phyloP scores from a whole-genome alignment of 1,284 basidiomycete genomes.

The Ustilago loliicola region DNA sequence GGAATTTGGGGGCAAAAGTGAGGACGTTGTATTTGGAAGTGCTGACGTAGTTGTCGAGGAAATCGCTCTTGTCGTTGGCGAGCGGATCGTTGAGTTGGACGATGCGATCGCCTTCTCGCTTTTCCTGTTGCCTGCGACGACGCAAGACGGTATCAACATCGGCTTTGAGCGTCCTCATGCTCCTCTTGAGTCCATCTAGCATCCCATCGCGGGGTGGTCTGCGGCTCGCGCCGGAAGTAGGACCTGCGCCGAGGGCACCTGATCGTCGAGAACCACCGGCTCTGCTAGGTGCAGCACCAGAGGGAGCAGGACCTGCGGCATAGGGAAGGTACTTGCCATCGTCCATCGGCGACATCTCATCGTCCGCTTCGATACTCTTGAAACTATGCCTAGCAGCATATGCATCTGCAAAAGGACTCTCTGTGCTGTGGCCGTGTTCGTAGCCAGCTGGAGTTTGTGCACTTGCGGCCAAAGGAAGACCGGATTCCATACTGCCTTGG shows the following conservation, averaged over 20 bases:
- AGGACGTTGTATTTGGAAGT: conserved; percentile 95
- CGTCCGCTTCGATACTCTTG: conserved; percentile 69
- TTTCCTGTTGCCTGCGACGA: conserved; percentile 45
- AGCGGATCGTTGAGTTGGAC: conserved; percentile 65
- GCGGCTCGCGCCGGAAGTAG: conserved; percentile 37
- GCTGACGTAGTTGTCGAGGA: conserved; percentile 81
- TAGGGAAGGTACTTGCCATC: conserved; percentile 35
- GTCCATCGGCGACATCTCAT: conserved; percentile 52
- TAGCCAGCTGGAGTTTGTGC: conserved; percentile 56
- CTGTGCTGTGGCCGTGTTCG: conserved; percentile 17
- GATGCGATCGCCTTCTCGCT: conserved; percentile 58
- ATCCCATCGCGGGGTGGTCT: conserved; percentile 47
- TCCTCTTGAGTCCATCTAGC: conserved; percentile 54
- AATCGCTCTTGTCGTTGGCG: conserved; percentile 61
- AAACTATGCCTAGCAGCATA: conserved; percentile 52
- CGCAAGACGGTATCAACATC: conserved; percentile 55
- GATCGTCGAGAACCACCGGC: conserved; percentile 17
- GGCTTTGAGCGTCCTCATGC: conserved; percentile 45
- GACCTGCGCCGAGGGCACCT: conserved; percentile 20
- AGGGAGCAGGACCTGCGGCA: not conserved
- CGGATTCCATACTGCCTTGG: conserved; percentile 53
- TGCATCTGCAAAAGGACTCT: conserved; percentile 59
- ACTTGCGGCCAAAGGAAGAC: conserved; percentile 50
- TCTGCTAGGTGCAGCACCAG: not conserved
- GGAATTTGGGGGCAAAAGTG: conserved; percentile 93